Percentiles rank a stretch among this genome's conserved stretches.
phyloP scores from a whole-genome alignment of 2,329 filamentous ascomycete genomes.

The Aureobasidium subglaciale region DNA sequence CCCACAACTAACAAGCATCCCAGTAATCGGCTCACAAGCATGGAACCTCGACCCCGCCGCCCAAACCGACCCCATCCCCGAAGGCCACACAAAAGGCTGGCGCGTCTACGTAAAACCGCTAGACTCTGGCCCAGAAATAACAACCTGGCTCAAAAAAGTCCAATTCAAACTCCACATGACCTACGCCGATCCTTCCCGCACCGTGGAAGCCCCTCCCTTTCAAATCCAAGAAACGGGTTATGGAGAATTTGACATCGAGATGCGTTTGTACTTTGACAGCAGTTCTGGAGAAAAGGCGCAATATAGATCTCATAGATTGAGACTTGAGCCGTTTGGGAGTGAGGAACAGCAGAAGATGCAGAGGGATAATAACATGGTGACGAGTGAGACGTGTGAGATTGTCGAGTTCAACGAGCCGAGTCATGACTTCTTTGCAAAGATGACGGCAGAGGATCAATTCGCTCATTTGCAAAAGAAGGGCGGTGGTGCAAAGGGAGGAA shows the following conservation, averaged over 20 bases:
- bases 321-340: conserved; percentile 79
- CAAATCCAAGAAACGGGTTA: conserved; percentile 88
- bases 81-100: conserved; percentile 96
- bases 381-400: conserved; percentile 82
- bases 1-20: neutral
- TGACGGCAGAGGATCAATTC: conserved; percentile 65
- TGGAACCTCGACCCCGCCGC: conserved; percentile 59
- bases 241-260: conserved; percentile 95
- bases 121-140: conserved; percentile 76
- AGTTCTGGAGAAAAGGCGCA: conserved; percentile 89
- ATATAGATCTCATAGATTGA: conserved; percentile 87
- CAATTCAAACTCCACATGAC: conserved; percentile 98
- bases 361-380: conserved; percentile 56
- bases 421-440: conserved; percentile 79
- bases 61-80: conserved; percentile 67
- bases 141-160: conserved; percentile 92
- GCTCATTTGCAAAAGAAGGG: conserved; percentile 48
- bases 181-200: conserved; percentile 83
- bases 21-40: conserved; percentile 43
- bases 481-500: conserved; percentile 50
- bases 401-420: conserved; percentile 97
- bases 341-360: conserved; percentile 66
- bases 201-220: conserved; percentile 69
- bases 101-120: conserved; percentile 87
- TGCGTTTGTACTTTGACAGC: conserved; percentile 87